These are phyloP conservation scores for Mucor piriformis DNA, from an alignment of 371 early-diverging fungal species.

Conservation along the genomic window DNA sequence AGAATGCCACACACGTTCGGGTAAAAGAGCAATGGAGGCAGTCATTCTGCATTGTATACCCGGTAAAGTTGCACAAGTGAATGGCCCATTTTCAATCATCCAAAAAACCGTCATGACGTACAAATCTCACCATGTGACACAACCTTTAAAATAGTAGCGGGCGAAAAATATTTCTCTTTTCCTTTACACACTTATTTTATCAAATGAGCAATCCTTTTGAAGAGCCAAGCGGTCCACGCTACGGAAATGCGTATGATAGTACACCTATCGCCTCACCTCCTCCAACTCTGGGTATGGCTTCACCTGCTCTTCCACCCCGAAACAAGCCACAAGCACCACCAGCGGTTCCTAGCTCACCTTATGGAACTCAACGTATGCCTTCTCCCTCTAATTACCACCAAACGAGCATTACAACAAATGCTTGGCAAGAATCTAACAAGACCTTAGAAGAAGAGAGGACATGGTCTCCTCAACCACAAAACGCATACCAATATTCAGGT, in stretches of 20 bases:
- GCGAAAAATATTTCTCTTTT: not conserved
- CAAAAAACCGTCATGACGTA: too few species aligned
- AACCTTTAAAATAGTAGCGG: too few species aligned
- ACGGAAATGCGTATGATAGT: constrained; percentile 36
- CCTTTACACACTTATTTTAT: not conserved
- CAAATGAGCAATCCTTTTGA: constrained; percentile 2
- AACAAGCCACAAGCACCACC: not conserved
- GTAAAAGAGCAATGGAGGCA: too few species aligned
- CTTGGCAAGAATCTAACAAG: constrained; percentile 37
- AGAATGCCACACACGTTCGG: too few species aligned
- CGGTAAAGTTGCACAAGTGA: too few species aligned
- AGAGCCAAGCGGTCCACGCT: constrained; percentile 12
- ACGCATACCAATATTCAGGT: constrained; percentile 37
- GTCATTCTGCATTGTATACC: too few species aligned
- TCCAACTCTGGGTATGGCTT: constrained; percentile 4
- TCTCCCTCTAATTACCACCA: constrained; percentile 43
- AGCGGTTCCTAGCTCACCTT: constrained; percentile 10
- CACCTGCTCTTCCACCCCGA: constrained; percentile 28
- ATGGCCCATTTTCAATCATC: too few species aligned
- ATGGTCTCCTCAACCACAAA: constrained; percentile 6
- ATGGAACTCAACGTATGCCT: constrained; percentile 29
- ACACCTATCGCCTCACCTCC: not conserved
- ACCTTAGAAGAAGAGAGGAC: constrained; percentile 20
- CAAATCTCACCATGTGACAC: too few species aligned
- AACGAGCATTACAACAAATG: constrained; percentile 10